Base-by-base conservation (phyloP, 2,329 filamentous ascomycete species). In the Coniochaeta prunicola region DNA sequence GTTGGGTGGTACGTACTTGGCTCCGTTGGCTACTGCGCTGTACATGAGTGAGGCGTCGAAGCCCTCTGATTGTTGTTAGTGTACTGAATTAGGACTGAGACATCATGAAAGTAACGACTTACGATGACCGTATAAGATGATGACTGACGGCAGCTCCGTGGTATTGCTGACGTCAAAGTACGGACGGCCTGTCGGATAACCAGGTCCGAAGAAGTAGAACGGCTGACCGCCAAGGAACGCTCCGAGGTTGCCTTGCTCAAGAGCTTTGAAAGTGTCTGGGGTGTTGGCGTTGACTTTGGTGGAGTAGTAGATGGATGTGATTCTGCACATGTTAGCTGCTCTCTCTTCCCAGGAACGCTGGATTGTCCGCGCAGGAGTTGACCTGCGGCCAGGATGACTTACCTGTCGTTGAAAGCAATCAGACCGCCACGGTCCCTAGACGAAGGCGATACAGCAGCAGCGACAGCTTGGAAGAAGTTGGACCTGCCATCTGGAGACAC, bases 261-360 rank as follows among this genome's bases (percentile, higher is more conserved):
- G 70, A 3, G 75, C 73, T 64, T 76, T 77, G 73, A 83, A 83
- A 0, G 80, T 82, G 61, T 82, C 80, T 21, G 81, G 71, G 0
- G 77, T 77, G 64, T 82, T 82, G 31, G 79, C 80, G 61, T 81
- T 77, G 34, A 76, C 78, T 64, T 83, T 83, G 26, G 78, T 79
- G 7, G 73, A 78, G 66, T 80, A 82, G 66, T 76, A 81, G 7
- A 80, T 78, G 1, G 73, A 76, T 1, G 75, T 76, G 59, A 83
- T 81, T 48, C 78, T 45, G 76, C 6, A 38, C 15, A 38, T 38
- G 36, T 38, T n/a, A 38, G 36, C 36, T 38, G 6, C 15, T 38
- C 15, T n/a, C 36, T n/a, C n/a, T n/a, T n/a, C n/a, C n/a, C n/a
- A n/a, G n/a, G n/a, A n/a, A n/a, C 17, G 15, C 3, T n/a, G 36